These are phyloP conservation scores for Rhizopus arrhizus DNA, from an alignment of 371 early-diverging fungal species.

Conservation along the genomic window DNA sequence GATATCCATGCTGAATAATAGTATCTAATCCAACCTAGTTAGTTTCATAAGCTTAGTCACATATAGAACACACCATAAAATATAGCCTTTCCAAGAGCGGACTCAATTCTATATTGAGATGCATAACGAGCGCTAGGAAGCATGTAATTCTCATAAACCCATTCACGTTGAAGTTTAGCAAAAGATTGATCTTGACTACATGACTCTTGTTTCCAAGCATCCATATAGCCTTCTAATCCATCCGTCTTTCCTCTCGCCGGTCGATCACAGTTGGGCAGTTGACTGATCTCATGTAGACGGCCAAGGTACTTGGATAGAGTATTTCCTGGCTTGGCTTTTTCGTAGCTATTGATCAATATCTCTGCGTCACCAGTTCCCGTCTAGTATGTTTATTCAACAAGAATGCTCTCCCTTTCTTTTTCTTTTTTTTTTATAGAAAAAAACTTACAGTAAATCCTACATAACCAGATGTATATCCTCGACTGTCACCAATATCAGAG, in stretches of 20 bases:
- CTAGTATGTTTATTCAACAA: constrained; percentile 11
- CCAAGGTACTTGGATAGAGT: constrained; percentile 25
- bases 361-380: constrained; percentile 59
- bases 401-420: not conserved
- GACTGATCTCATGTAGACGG: constrained; percentile 29
- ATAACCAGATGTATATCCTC: constrained; percentile 52
- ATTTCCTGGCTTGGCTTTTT: constrained; percentile 30
- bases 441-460: constrained; percentile 53
- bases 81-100: constrained; percentile 42
- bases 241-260: constrained; percentile 19
- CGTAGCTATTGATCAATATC: constrained; percentile 41
- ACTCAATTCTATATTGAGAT: constrained; percentile 26
- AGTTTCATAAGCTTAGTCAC: not conserved
- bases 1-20: constrained; percentile 48
- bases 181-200: constrained; percentile 30
- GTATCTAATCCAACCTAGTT: constrained; percentile 31
- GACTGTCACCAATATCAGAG: constrained; percentile 38
- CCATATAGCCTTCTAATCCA: constrained; percentile 29
- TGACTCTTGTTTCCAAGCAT: constrained; percentile 37
- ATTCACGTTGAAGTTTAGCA: constrained; percentile 30
- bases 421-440: not conserved
- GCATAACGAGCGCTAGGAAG: constrained; percentile 43
- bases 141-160: constrained; percentile 37
- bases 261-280: constrained; percentile 34
- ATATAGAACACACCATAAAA: constrained; percentile 38